phyloP scores from a whole-genome alignment of 306 rosid genomes.

The Calophaca sinica region DNA sequence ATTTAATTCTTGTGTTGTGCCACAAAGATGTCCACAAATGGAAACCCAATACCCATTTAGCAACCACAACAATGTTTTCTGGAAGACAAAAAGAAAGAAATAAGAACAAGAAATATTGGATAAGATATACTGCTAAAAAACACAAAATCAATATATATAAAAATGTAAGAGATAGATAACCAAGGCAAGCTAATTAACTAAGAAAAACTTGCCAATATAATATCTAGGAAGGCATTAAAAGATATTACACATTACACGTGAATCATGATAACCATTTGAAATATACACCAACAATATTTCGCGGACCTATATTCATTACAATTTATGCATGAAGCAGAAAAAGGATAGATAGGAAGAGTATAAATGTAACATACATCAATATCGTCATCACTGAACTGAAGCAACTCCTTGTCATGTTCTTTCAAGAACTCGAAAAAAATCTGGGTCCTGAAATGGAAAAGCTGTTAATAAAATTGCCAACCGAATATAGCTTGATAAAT shows the following conservation, averaged over 20 bases:
- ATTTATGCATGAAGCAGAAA: neutral
- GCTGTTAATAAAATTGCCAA: conserved; percentile 41
- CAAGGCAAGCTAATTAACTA: conserved; percentile 10
- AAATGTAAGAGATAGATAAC: neutral
- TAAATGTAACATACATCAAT: conserved; percentile 54
- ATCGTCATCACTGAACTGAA: conserved; percentile 76
- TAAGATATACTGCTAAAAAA: too few relatives aligned
- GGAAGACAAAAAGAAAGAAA: neutral
- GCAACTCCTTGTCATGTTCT: conserved; percentile 82
- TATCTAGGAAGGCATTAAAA: conserved; percentile 9
- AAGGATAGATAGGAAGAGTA: conserved; percentile 3
- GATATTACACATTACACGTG: conserved; percentile 19
- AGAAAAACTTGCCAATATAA: neutral
- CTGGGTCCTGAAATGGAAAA: conserved; percentile 76
- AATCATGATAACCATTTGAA: conserved; percentile 3
- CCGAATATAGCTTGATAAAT: conserved; percentile 13
- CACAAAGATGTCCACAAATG: conserved; percentile 6
- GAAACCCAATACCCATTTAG: conserved; percentile 1
- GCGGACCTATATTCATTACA: conserved; percentile 14
- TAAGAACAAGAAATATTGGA: neutral
- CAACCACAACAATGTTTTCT: neutral
- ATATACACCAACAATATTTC: conserved; percentile 15
- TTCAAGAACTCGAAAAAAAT: conserved; percentile 78
- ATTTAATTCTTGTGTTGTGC: neutral
- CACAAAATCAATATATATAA: neutral